A percentile compares a stretch with the other conserved stretches of the same genome.
Conservation (phyloP, 192 early-diverging fungal species). For the Rhizoclosmatium globosum region DNA sequence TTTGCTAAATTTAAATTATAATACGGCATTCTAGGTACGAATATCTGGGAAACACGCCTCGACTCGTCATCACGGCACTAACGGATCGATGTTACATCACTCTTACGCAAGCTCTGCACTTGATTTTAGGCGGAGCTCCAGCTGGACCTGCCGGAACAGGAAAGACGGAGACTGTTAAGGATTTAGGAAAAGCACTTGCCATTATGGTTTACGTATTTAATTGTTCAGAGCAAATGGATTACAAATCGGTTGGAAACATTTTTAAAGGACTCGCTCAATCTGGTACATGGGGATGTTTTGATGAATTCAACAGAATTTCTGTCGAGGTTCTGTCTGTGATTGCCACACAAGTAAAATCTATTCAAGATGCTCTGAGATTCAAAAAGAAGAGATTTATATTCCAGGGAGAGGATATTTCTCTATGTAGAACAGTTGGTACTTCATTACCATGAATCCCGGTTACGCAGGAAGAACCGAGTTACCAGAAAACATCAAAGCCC, state of each 20-base stretch:
- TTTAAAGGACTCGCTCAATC: slow-evolving; percentile 73
- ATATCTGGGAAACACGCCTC: slow-evolving; percentile 72
- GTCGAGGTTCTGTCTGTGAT: slow-evolving; percentile 75
- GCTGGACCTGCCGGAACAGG: slow-evolving; percentile 69
- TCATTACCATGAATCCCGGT: slow-evolving; percentile 74
- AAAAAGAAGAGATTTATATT: slow-evolving; percentile 74
- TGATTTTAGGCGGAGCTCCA: slow-evolving; percentile 74
- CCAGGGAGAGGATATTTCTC: slow-evolving; percentile 71
- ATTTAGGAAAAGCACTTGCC: slow-evolving; percentile 70
- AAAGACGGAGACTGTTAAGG: slow-evolving; percentile 72
- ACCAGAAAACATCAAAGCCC: slow-evolving; percentile 74
- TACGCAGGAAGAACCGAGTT: slow-evolving; percentile 74
- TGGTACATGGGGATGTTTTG: slow-evolving; percentile 74
- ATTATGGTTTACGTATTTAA: slow-evolving; percentile 79
- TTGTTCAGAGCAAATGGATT: slow-evolving; percentile 76
- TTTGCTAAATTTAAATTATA: too few relatives aligned
- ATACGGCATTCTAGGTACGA: slow-evolving; percentile 48
- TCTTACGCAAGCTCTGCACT: slow-evolving; percentile 68
- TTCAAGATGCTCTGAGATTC: slow-evolving; percentile 68
- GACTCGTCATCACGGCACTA: slow-evolving; percentile 68
- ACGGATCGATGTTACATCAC: slow-evolving; percentile 77
- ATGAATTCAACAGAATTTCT: slow-evolving; percentile 71
- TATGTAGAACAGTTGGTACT: slow-evolving; percentile 65
- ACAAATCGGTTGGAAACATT: slow-evolving; percentile 74
- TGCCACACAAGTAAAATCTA: slow-evolving; percentile 72